Conservation (phyloP, 495 filamentous ascomycete species). For the Aspergillus sparsus region DNA sequence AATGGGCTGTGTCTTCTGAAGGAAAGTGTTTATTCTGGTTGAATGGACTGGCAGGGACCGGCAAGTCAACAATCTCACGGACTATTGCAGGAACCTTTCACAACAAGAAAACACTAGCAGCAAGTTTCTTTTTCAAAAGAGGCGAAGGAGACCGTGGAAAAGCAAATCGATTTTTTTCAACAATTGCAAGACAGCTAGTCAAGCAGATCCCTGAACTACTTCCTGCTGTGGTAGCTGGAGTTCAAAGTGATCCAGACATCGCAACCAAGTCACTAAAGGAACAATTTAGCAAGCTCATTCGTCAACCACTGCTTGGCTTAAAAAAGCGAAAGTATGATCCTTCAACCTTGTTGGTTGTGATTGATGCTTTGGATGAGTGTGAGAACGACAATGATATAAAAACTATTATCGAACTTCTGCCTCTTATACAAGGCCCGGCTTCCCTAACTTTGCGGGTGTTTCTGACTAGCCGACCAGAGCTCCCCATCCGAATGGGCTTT, state of each 20-base stretch:
- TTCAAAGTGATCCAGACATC: constrained; percentile 31
- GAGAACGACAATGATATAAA: constrained; percentile 37
- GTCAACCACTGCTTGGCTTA: constrained; percentile 46
- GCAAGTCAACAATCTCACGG: constrained; percentile 38
- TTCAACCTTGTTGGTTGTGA: constrained; percentile 28
- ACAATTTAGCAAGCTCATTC: constrained; percentile 51
- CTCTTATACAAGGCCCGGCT: constrained; percentile 10
- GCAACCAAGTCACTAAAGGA: constrained; percentile 34
- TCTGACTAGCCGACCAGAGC: constrained; percentile 47
- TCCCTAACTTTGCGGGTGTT: constrained; percentile 27
- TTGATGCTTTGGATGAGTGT: constrained; percentile 57
- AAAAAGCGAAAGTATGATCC: no score
- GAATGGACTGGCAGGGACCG: constrained; percentile 32
- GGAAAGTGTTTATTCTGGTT: constrained; percentile 3
- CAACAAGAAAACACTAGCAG: background rate
- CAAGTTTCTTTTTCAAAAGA: constrained; percentile 51
- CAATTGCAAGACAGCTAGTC: constrained; percentile 44
- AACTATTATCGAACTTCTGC: constrained; percentile 39
- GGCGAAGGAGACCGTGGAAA: constrained; percentile 41
- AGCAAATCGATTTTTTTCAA: constrained; percentile 43
- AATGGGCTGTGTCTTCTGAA: background rate
- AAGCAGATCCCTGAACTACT: constrained; percentile 27
- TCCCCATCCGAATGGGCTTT: constrained; percentile 39
- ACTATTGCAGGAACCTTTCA: constrained; percentile 22
- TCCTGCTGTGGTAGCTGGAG: constrained; percentile 39